Base-by-base conservation (phyloP, 2,329 filamentous ascomycete genomes). In the Fusarium luffae region DNA sequence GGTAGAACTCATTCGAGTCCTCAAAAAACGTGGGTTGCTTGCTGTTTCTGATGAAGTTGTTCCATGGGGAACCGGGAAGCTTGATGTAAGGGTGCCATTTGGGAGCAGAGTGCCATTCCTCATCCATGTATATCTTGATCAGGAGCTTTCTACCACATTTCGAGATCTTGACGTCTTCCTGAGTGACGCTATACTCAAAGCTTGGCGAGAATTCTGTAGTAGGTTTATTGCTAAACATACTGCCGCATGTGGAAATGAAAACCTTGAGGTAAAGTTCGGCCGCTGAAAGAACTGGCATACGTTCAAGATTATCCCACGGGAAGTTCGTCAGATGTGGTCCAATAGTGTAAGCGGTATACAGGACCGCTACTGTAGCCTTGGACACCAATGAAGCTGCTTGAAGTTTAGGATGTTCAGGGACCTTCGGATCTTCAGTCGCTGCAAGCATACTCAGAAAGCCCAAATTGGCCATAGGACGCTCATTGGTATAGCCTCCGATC, bases 361-460 rank as follows among this genome's bases (percentile, higher is more conserved):
- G 56, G 5, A 76, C 56, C 3, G 69, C 59, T 11, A 73, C 64
- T 5, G 69, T 27, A 5, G 69, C 63, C 23, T 68, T 66, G 7
- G 72, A 61, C 18, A 75, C 37, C 18, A 75, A 40, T 16, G 56
- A 34, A 9, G 67, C 69, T 10, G 54, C 41, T 18, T 60, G 64
- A 12, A 75, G 54, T 21, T 68, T 71, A 18, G 66, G 57, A 25
- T 72, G 59, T 2, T 52, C 44, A 8, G 73, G 71, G 7, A 61
- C 14, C 10, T 51, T 16, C 23, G 43, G 16, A 21, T 69, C 71
- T 72, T 19, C 23, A 18, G 14, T 34, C 23, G 66, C 70, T 50
- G 56, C 23, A 14, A 77, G 59, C 59, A 76, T 75, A n/a, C 72
- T 63, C 44, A 77, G 59, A 18, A 76, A 64, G 9, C 74, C 75